These are phyloP conservation scores for Aureobasidium lini DNA, from an alignment of 2,329 filamentous ascomycete genomes.

Conservation along the genomic window DNA sequence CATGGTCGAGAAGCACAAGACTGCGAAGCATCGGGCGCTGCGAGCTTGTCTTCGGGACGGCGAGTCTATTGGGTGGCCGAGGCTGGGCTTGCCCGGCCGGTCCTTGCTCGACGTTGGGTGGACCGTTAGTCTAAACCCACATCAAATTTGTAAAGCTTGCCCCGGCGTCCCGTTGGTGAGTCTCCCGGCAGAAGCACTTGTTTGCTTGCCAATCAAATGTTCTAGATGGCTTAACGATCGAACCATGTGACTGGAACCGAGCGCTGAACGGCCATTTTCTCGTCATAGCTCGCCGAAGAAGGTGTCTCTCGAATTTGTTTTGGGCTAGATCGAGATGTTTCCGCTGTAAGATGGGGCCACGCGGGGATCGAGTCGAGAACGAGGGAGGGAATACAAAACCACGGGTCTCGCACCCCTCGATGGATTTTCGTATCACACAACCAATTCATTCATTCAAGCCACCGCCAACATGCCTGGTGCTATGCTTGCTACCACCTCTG, in stretches of 20 bases:
- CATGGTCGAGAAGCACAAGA: constrained; percentile 6
- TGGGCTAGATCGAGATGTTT: constrained; percentile 5
- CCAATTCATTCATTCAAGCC: constrained; percentile 1
- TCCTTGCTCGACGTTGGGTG: constrained; percentile 2
- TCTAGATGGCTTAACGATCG: constrained; percentile 12
- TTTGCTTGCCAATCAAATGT: constrained; percentile 11
- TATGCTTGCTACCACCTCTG: constrained; percentile 35
- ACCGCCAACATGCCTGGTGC: constrained; percentile 13
- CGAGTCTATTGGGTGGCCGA: constrained; percentile 8
- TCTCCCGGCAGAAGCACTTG: neutral
- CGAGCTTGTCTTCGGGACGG: neutral
- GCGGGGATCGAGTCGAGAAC: constrained; percentile 4
- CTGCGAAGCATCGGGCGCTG: neutral
- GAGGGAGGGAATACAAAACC: constrained; percentile 7
- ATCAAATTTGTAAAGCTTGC: constrained; percentile 11
- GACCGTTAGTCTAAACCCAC: constrained; percentile 12
- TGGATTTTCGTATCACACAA: neutral
- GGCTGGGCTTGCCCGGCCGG: constrained; percentile 9
- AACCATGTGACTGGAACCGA: constrained; percentile 12
- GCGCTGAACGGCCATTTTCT: constrained; percentile 10
- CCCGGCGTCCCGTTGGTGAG: neutral
- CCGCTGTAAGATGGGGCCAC: constrained; percentile 3
- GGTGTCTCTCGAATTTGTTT: neutral
- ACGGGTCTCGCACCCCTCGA: neutral
- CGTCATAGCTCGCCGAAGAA: constrained; percentile 11